Evolutionary conservation across 202 grass and related monocot genomes (phyloP), one percentile per base, ranked within the genome.

Genomic region (Sporobolus alterniflorus): DNA sequence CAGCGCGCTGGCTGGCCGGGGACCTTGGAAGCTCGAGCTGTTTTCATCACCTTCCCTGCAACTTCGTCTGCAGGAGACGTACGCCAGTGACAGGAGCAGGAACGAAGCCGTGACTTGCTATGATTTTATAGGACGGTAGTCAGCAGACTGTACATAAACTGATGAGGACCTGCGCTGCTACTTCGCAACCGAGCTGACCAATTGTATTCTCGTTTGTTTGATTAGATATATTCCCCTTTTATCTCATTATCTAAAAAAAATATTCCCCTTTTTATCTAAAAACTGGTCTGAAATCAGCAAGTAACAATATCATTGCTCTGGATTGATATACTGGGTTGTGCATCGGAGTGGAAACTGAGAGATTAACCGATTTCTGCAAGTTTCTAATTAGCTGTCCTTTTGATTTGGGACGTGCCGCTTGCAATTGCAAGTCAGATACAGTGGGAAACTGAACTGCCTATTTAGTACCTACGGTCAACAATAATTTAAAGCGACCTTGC

Each of bases 11-110:
- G 22, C 40, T n/a, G 21, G 13, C 31, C 31, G 21, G 60, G 81
- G 22, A 13, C 61, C 60, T 30, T 22, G n/a, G n/a, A n/a, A 12
- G 34, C 72, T 50, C 1, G 15, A 59, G 24, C 32, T 69, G 42
- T 47, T 33, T 26, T 62, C 24, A 59, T 62, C 18, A 59, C 18
- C 82, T 85, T 85, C 82, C 22, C 50, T 86, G 72, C 73, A 82
- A 8, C 48, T 86, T 88, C 80, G n/a, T 51, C 5, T 66, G 3
- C 36, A 59, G 6, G 60, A 13, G 47, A 39, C 28, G 7, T 43
- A 39, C 28, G 7, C 68, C 48, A 67, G 26, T 28, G 47, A 63
- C 36, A 15, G 21, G 12, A 12, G 15, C 46, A 54, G 71, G 32
- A 73, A 66, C 20, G 75, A 74, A 79, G 5, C 69, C n/a, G n/a